Evolutionary conservation across 1,139 yeast genomes (phyloP).

Genomic region (Yamadazyma diddensiae): DNA sequence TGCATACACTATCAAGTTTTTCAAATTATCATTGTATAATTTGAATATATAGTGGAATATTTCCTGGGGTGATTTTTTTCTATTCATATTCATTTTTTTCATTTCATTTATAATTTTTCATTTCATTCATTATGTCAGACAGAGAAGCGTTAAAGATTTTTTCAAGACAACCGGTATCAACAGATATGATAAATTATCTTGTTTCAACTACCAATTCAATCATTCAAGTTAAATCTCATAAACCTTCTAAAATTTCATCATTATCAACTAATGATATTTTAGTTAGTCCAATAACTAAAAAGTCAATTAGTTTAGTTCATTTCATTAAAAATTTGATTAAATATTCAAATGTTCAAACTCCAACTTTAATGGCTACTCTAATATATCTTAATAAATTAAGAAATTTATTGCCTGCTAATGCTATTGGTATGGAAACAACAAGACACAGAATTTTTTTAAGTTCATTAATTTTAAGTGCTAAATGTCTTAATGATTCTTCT

Average conservation of each 20-base stretch:
- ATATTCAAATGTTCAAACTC: constrained; percentile 89
- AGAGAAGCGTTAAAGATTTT: constrained; percentile 68
- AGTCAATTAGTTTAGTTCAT: constrained; percentile 37
- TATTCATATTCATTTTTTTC: neutral
- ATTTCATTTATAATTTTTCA: constrained; percentile 1
- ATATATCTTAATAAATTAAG: constrained; percentile 79
- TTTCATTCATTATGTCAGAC: constrained; percentile 33
- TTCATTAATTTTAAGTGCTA: constrained; percentile 83
- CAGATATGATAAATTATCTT: constrained; percentile 77
- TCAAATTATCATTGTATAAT: neutral
- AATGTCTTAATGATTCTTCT: constrained; percentile 85
- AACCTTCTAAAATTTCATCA: constrained; percentile 7
- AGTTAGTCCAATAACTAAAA: constrained; percentile 24
- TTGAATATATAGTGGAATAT: neutral
- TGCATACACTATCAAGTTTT: too few relatives aligned
- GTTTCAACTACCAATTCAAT: constrained; percentile 80
- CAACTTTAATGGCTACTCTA: constrained; percentile 89
- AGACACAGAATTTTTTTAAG: constrained; percentile 91
- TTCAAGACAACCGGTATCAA: constrained; percentile 70
- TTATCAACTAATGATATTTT: constrained; percentile 12
- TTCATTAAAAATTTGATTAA: constrained; percentile 73
- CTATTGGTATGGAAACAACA: constrained; percentile 91
- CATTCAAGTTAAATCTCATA: constrained; percentile 49
- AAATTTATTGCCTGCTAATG: constrained; percentile 77
- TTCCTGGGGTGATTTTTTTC: neutral